These are phyloP conservation scores for Microsporum ferrugineum DNA, from an alignment of 2,329 filamentous ascomycete species.

Conservation along the genomic window DNA sequence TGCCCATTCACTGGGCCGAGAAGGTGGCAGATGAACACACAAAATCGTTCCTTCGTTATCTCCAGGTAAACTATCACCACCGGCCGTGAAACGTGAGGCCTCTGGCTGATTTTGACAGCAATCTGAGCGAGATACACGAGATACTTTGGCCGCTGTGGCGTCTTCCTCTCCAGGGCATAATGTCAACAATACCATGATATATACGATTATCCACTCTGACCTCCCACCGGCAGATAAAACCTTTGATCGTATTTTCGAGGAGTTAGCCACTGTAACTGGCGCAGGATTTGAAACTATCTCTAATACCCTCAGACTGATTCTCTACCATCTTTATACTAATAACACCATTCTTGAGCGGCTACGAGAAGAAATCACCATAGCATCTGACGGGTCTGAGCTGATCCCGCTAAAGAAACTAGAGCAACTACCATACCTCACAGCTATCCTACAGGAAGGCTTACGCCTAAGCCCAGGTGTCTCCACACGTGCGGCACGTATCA, in stretches of 20 bases:
- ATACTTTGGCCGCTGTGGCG: neutral
- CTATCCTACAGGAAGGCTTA: slow-evolving; percentile 14
- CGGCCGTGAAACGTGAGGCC: neutral
- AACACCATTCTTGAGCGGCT: neutral
- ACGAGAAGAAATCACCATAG: neutral
- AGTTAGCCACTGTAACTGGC: slow-evolving; percentile 4
- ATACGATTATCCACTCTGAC: neutral
- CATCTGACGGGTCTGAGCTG: neutral
- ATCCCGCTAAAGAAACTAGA: slow-evolving; percentile 1
- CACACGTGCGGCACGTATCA: slow-evolving; percentile 19
- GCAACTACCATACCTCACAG: slow-evolving; percentile 9
- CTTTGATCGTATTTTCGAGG: slow-evolving; percentile 6
- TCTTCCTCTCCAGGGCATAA: neutral
- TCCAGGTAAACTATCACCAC: neutral
- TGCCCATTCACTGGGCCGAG: slow-evolving; percentile 10
- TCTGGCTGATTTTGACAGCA: neutral
- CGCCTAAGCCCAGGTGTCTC: slow-evolving; percentile 29
- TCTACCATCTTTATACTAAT: neutral
- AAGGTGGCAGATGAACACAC: neutral
- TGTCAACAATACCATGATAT: neutral
- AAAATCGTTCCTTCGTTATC: neutral
- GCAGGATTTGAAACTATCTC: slow-evolving; percentile 10
- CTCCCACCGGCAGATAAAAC: slow-evolving; percentile 6
- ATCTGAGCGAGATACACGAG: neutral
- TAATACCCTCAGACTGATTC: neutral